Conservation (phyloP, 345 rosid species). For the Hypericum perforatum region DNA sequence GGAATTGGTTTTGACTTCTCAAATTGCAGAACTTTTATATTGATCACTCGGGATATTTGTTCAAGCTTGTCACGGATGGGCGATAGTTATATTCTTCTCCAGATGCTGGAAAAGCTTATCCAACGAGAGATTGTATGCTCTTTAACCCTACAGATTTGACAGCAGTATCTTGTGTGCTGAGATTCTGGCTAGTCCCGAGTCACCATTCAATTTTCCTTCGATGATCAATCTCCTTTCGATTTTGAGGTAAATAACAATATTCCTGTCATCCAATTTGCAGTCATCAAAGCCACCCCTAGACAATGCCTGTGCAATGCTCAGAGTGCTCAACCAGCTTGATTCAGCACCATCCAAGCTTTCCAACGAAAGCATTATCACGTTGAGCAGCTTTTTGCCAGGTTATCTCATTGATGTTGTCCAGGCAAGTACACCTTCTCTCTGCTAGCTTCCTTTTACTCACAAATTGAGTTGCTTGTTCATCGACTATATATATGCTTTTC, state of each 20-base stretch:
- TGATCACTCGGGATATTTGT: slow-evolving; percentile 35
- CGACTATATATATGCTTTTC: no score
- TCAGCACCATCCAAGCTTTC: slow-evolving; percentile 63
- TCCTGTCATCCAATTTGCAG: slow-evolving; percentile 26
- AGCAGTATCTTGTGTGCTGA: no score
- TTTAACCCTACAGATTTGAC: not conserved
- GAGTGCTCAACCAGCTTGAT: slow-evolving; percentile 50
- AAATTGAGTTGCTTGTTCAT: not conserved
- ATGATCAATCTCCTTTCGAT: no score
- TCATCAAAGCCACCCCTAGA: slow-evolving; percentile 35
- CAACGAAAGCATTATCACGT: slow-evolving; percentile 37
- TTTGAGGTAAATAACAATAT: no score
- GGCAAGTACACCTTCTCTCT: slow-evolving; percentile 31
- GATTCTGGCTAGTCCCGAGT: no score
- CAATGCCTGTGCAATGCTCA: slow-evolving; percentile 64
- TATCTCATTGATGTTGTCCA: slow-evolving; percentile 47
- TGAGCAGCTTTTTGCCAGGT: slow-evolving; percentile 41
- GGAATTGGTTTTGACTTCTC: slow-evolving; percentile 22
- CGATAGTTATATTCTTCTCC: slow-evolving; percentile 49
- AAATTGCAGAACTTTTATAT: slow-evolving; percentile 34
- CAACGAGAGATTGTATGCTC: slow-evolving; percentile 55
- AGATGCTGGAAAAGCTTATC: slow-evolving; percentile 40
- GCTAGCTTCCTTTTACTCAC: not conserved
- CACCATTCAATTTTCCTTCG: no score
- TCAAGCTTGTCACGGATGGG: slow-evolving; percentile 55